Base-by-base conservation (phyloP, 1,284 basidiomycete genomes). In the Fomes fomentarius region DNA sequence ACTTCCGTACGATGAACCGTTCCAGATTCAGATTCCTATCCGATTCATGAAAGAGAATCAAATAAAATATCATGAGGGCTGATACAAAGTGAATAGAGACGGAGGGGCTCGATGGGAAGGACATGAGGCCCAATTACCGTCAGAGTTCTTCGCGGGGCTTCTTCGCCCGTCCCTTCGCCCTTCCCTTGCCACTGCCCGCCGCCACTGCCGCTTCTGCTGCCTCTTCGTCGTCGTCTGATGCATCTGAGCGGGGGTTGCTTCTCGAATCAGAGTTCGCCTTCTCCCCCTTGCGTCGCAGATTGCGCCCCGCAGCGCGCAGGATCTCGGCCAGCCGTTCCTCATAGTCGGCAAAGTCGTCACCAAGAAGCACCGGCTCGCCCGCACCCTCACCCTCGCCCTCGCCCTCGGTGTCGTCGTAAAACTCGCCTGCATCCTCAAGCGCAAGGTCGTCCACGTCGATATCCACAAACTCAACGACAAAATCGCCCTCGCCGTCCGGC, bases 401-500 rank as follows among this genome's bases (percentile, higher is more conserved):
- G 28, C 12, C 28, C 28, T 7, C 7, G 28, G 12, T 7, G 12
- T 7, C 6, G 28, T 30, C 28, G 37, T 65, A 39, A 30, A 62
- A 61, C 51, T 63, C 64, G 50, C 67, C 72, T 33, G 47, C 61
- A 28, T 65, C 69, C 24, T 41, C 57, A 40, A 42, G 57, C 21
- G 19, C 38, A n/a, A 30, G 44, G 14, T 28, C 47, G 26, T 42
- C 63, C 38, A 24, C 38, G 38, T 67, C 64, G 19, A 59, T 21
- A 47, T 64, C 66, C 49, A 82, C 59, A 58, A 87, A 73, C 66
- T 88, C 81, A 58, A 89, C 74, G 40, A 86, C 57, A 48, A 85
- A 66, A 54, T 82, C 81, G 24, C 78, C 81, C 41, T 81, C 78
- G 51, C 77, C 79, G 25, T 73, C 70, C 21, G 63, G 62, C 22